Percentiles rank a stretch among this genome's conserved stretches.
These are phyloP conservation scores for Athelia psychrophila DNA, from an alignment of 1,284 basidiomycete genomes.

Conservation along the genomic window DNA sequence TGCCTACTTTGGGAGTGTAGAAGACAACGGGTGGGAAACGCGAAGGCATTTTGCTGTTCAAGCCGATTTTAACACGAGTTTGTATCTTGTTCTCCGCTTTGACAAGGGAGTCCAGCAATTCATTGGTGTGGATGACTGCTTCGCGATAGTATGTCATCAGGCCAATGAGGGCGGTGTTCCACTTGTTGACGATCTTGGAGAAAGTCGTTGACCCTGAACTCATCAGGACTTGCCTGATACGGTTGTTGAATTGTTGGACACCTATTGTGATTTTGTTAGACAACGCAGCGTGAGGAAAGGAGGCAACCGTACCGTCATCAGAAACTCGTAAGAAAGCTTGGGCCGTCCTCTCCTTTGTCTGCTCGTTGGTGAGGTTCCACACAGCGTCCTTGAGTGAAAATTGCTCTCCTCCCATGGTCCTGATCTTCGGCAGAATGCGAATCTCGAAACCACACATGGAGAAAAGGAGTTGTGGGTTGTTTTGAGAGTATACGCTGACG, in stretches of 20 bases:
- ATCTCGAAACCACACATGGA: conserved; percentile 99
- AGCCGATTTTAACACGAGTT: conserved; percentile 97
- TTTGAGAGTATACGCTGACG: conserved; percentile 94
- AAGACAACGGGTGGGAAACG: conserved; percentile 98
- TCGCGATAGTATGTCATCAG: conserved; percentile 99
- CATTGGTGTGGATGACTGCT: conserved; percentile 97
- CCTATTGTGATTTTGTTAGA: conserved; percentile 39
- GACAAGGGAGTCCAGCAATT: conserved; percentile 90
- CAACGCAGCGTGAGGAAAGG: too few species aligned
- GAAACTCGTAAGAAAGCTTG: conserved; percentile 98
- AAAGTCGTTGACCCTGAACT: conserved; percentile 98
- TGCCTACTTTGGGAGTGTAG: conserved; percentile 81
- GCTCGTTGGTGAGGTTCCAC: conserved; percentile 96
- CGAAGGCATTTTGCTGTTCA: conserved; percentile 99
- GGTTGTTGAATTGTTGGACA: conserved; percentile 95
- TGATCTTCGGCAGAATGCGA: conserved; percentile 93
- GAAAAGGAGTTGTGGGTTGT: conserved; percentile 97
- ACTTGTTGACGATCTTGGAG: conserved; percentile 99
- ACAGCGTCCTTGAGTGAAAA: conserved; percentile 97
- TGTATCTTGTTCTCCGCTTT: conserved; percentile 99
- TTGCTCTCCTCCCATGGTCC: conserved; percentile 93
- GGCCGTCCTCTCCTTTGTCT: conserved; percentile 95
- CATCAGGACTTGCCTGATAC: conserved; percentile 97
- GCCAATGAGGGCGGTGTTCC: conserved; percentile 95
- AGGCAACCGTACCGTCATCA: conserved; percentile 68